phyloP scores from a whole-genome alignment of 1,284 basidiomycete genomes.

The Filobasidium uniguttulatum region DNA sequence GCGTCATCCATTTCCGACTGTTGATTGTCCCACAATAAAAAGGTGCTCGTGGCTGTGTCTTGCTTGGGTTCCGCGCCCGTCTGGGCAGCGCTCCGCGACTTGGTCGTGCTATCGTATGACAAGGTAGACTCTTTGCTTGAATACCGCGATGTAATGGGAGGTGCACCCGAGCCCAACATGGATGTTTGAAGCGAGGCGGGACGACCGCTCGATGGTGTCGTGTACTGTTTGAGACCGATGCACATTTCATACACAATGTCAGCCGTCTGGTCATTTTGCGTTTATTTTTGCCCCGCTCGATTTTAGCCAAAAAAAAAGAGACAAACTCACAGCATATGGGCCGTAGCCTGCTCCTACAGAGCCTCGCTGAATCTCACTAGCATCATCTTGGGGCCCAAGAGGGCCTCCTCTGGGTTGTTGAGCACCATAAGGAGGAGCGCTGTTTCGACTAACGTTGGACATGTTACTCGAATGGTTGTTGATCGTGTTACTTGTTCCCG shows the following conservation, averaged over 20 bases:
- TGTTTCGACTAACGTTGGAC: too few species aligned
- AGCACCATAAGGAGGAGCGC: too few species aligned
- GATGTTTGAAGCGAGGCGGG: slow-evolving; percentile 3
- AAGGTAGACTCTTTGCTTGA: slow-evolving; percentile 12
- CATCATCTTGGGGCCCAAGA: slow-evolving; percentile 4
- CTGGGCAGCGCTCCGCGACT: background rate
- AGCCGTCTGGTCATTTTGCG: background rate
- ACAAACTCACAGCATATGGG: slow-evolving; percentile 14
- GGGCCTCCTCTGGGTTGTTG: too few species aligned
- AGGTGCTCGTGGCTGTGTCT: slow-evolving; percentile 1
- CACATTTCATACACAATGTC: background rate
- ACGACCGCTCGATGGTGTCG: slow-evolving; percentile 1
- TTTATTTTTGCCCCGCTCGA: background rate
- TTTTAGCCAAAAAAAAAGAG: background rate
- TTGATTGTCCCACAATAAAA: slow-evolving; percentile 20
- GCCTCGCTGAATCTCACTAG: slow-evolving; percentile 11
- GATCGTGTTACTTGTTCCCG: too few species aligned
- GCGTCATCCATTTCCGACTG: slow-evolving; percentile 42
- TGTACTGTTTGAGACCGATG: slow-evolving; percentile 6
- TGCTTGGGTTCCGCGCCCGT: background rate
- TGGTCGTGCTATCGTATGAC: slow-evolving; percentile 11
- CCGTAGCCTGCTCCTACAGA: slow-evolving; percentile 13
- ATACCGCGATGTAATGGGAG: slow-evolving; percentile 6
- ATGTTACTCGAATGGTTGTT: too few species aligned
- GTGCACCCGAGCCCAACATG: slow-evolving; percentile 1